These are phyloP conservation scores for Diplocarpon mali DNA, from an alignment of 2,329 filamentous ascomycete species.

Conservation along the genomic window DNA sequence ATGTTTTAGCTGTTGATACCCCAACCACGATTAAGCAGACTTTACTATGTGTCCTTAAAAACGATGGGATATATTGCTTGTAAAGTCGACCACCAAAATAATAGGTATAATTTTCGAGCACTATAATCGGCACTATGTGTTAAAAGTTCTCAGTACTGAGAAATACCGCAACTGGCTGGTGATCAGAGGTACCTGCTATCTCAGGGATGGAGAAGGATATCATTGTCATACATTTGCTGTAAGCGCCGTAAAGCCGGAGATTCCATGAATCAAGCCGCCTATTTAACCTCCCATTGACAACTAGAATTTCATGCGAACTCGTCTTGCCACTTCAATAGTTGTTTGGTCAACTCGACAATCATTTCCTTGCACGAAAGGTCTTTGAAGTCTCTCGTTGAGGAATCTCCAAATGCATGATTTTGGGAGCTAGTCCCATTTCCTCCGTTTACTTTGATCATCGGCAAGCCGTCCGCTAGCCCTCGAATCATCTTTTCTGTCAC, in stretches of 20 bases:
- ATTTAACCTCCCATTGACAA: neutral
- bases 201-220: neutral
- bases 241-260: neutral
- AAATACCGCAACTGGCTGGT: too few relatives aligned
- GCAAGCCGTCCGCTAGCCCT: constrained; percentile 26
- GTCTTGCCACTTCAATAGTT: constrained; percentile 30
- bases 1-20: too few relatives aligned
- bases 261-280: neutral
- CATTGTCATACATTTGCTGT: neutral
- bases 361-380: constrained; percentile 44
- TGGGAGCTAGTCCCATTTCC: constrained; percentile 22
- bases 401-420: constrained; percentile 25
- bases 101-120: too few relatives aligned
- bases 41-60: too few relatives aligned
- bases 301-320: constrained; percentile 20
- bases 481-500: constrained; percentile 25
- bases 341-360: constrained; percentile 31
- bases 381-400: constrained; percentile 49
- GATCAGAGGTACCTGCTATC: neutral
- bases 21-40: too few relatives aligned
- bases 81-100: too few relatives aligned
- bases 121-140: too few relatives aligned
- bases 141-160: too few relatives aligned
- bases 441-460: constrained; percentile 30
- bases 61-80: too few relatives aligned